A percentile compares a stretch with the other conserved stretches of the same genome.
Conservation (phyloP, 192 early-diverging fungal species). For the Paraglomus occultum region DNA sequence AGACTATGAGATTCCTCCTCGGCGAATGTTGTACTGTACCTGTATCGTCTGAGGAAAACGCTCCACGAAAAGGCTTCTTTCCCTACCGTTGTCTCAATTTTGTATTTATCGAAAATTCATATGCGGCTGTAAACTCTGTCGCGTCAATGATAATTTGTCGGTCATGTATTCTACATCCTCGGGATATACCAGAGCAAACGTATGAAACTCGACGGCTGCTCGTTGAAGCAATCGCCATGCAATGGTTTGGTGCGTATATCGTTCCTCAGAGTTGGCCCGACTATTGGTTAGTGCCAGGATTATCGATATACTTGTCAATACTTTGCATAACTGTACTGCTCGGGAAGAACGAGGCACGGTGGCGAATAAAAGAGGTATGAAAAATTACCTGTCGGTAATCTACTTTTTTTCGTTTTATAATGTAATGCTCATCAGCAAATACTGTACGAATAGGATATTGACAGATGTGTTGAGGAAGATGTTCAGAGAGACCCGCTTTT, state of each 20-base stretch:
- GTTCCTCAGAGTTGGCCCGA: constrained; percentile 71
- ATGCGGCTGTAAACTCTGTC: constrained; percentile 64
- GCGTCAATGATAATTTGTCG: constrained; percentile 80
- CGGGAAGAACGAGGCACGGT: constrained; percentile 87
- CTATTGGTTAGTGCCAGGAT: constrained; percentile 83
- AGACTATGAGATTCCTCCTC: constrained; percentile 82
- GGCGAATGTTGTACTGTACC: constrained; percentile 48
- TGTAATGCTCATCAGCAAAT: background rate
- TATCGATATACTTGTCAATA: constrained; percentile 72
- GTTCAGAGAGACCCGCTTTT: constrained; percentile 86
- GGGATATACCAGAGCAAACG: constrained; percentile 81
- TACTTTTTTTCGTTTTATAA: background rate
- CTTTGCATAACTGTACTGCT: constrained; percentile 79
- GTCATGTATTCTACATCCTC: constrained; percentile 62
- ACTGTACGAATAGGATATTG: constrained; percentile 66
- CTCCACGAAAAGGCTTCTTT: constrained; percentile 67
- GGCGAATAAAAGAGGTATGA: constrained; percentile 70
- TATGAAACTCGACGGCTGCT: constrained; percentile 78
- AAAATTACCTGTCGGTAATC: background rate
- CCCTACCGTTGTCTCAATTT: constrained; percentile 83
- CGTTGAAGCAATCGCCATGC: constrained; percentile 69
- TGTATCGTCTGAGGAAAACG: background rate
- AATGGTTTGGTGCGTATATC: constrained; percentile 96
- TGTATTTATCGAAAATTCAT: constrained; percentile 83
- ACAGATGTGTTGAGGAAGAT: constrained; percentile 76